A percentile compares a stretch with the other conserved stretches of the same genome.
These are phyloP conservation scores for Metarhizium rileyi DNA, from an alignment of 2,329 filamentous ascomycete genomes.

Conservation along the genomic window DNA sequence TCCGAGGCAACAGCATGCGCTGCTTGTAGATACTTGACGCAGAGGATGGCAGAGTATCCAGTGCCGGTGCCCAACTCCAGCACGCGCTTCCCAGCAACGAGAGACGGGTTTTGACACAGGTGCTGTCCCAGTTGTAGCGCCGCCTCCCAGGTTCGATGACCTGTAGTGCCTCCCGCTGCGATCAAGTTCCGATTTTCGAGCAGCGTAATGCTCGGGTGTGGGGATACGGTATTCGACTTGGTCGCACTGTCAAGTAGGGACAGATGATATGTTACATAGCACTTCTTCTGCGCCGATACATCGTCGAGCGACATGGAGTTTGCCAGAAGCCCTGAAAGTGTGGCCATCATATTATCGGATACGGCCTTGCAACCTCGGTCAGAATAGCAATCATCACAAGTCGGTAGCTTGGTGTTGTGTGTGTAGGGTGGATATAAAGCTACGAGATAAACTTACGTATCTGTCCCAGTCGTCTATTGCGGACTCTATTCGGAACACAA, in stretches of 20 bases:
- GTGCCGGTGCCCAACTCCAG: slow-evolving; percentile 71
- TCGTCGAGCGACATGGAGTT: slow-evolving; percentile 54
- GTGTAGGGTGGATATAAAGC: neutral
- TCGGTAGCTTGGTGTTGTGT: neutral
- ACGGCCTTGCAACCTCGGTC: slow-evolving; percentile 53
- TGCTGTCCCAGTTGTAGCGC: slow-evolving; percentile 64
- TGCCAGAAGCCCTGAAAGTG: slow-evolving; percentile 55
- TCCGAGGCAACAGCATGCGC: slow-evolving; percentile 59
- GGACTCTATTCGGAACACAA: slow-evolving; percentile 60
- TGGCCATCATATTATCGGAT: slow-evolving; percentile 67
- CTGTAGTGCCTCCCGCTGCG: slow-evolving; percentile 62
- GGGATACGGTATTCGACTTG: neutral
- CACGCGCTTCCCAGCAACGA: slow-evolving; percentile 46
- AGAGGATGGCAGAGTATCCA: slow-evolving; percentile 64
- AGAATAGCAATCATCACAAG: slow-evolving; percentile 11
- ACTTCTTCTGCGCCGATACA: slow-evolving; percentile 58
- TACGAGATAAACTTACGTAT: slow-evolving; percentile 55
- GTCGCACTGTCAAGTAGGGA: slow-evolving; percentile 20
- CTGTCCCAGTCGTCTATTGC: slow-evolving; percentile 74
- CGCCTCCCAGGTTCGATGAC: slow-evolving; percentile 73
- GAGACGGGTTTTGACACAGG: slow-evolving; percentile 38
- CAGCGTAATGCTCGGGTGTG: slow-evolving; percentile 42
- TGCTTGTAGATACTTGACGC: slow-evolving; percentile 55
- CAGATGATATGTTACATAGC: slow-evolving; percentile 62
- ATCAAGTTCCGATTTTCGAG: slow-evolving; percentile 62